Evolutionary conservation across 306 rosid species (phyloP).

Genomic region (Mimosa bimucronata): DNA sequence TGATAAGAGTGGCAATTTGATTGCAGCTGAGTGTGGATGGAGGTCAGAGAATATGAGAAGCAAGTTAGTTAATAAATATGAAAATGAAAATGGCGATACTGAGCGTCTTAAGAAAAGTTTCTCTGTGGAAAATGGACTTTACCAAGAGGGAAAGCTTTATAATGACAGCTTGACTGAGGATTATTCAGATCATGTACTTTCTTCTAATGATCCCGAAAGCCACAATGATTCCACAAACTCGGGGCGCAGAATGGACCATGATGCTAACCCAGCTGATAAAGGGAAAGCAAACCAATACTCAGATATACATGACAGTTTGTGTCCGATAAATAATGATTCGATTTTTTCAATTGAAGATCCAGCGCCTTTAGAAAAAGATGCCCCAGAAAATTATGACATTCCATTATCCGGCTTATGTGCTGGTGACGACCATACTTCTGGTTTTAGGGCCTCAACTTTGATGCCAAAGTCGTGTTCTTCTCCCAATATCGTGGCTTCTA

Average conservation of each 20-base stretch:
- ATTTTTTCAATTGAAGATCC: constrained; percentile 59
- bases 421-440: constrained; percentile 48
- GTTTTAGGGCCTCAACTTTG: constrained; percentile 33
- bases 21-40: constrained; percentile 44
- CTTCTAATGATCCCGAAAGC: constrained; percentile 46
- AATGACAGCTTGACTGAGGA: constrained; percentile 43
- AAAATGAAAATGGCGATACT: constrained; percentile 17
- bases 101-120: constrained; percentile 57
- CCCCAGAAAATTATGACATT: constrained; percentile 50
- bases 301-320: constrained; percentile 44
- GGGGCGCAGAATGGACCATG: constrained; percentile 42
- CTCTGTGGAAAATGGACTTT: constrained; percentile 66
- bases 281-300: constrained; percentile 31
- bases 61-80: constrained; percentile 39
- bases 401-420: constrained; percentile 49
- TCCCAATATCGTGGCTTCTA: constrained; percentile 57
- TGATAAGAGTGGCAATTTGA: constrained; percentile 41
- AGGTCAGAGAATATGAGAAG: constrained; percentile 51
- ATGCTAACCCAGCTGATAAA: constrained; percentile 43
- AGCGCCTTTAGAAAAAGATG: constrained; percentile 56
- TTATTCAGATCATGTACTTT: constrained; percentile 49
- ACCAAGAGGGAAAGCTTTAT: constrained; percentile 45
- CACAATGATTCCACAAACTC: constrained; percentile 32
- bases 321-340: constrained; percentile 44
- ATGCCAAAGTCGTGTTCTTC: constrained; percentile 64